Base-by-base conservation (phyloP, 768 basidiomycete species). In the Podaxis sp. region DNA sequence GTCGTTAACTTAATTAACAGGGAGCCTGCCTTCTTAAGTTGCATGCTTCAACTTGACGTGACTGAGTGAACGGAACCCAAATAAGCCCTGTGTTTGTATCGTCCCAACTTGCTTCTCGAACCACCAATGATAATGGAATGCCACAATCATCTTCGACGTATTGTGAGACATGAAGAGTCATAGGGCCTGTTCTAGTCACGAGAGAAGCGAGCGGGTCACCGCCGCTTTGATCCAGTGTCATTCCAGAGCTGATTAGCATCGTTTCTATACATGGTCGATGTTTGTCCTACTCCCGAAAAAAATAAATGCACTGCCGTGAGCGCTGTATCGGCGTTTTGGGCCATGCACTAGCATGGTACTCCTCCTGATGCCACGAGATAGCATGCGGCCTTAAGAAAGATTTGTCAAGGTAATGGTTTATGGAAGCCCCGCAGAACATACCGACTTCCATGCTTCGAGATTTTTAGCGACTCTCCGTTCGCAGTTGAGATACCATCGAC, bases 151-250 rank as follows among this genome's bases (percentile, higher is more conserved):
- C 54, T 38, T 56, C 36, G 22, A 40, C 42, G 38, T 19, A 56
- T 6, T 22, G 38, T 40, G 54, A 56, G 54, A 38, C 39, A 40
- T 36, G 54, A 11, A 40, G 36, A 30, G 52, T 30, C 30, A 53
- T 30, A 33, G 53, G 53, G 30, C 30, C 15, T 13, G 13, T 28
- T 39, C 8, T 17, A 9, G 30, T 9, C n/a, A 15, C 5, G 9
- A 56, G n/a, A 40, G 54, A 56, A 56, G 54, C 22, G 33, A 59
- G 22, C 44, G 48, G 48, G 57, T 19, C 44, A 51, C 22, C 36
- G 28, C 33, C 17, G 13, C 46, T 9, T 24, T 57, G 56, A 57
- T 57, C 39, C 19, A 57, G 38, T 4, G 57, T 30, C 26, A 28
- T 22, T 24, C 28, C 22, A 56, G n/a, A 13, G 30, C 42, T 40